These are phyloP conservation scores for Coemansia sp. DNA, from an alignment of 192 early-diverging fungal genomes.

Conservation along the genomic window DNA sequence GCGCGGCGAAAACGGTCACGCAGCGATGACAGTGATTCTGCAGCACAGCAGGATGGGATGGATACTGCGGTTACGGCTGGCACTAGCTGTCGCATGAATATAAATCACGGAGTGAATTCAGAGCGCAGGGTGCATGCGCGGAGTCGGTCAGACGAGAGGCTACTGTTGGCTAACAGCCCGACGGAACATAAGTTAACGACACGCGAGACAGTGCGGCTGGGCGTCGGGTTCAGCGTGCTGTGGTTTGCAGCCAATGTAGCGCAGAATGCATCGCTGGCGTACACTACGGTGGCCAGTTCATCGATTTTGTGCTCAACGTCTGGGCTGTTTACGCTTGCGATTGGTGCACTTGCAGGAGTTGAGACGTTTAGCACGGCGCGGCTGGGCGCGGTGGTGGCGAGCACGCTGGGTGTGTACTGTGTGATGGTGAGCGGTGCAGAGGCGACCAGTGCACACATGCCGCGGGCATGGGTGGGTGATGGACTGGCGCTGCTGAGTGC, in stretches of 20 bases:
- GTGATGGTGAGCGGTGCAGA: slow-evolving; percentile 42
- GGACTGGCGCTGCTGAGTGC: slow-evolving; percentile 69
- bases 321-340: slow-evolving; percentile 69
- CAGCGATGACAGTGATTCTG: slow-evolving; percentile 20
- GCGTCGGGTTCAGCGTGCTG: slow-evolving; percentile 68
- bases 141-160: neutral
- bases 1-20: slow-evolving; percentile 27
- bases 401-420: slow-evolving; percentile 65
- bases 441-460: slow-evolving; percentile 8
- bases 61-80: neutral
- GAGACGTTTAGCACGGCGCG: slow-evolving; percentile 61
- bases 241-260: slow-evolving; percentile 82
- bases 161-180: neutral
- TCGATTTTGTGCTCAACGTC: slow-evolving; percentile 77
- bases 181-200: slow-evolving; percentile 20
- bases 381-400: slow-evolving; percentile 60
- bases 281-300: slow-evolving; percentile 71
- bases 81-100: neutral
- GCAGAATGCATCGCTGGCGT: slow-evolving; percentile 71
- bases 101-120: neutral
- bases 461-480: slow-evolving; percentile 62
- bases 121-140: neutral
- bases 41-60: neutral
- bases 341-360: slow-evolving; percentile 62
- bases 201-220: slow-evolving; percentile 61